A percentile compares a stretch with the other conserved stretches of the same genome.
Conservation (phyloP, 768 basidiomycete genomes). For the Xerocomellus intermedius region DNA sequence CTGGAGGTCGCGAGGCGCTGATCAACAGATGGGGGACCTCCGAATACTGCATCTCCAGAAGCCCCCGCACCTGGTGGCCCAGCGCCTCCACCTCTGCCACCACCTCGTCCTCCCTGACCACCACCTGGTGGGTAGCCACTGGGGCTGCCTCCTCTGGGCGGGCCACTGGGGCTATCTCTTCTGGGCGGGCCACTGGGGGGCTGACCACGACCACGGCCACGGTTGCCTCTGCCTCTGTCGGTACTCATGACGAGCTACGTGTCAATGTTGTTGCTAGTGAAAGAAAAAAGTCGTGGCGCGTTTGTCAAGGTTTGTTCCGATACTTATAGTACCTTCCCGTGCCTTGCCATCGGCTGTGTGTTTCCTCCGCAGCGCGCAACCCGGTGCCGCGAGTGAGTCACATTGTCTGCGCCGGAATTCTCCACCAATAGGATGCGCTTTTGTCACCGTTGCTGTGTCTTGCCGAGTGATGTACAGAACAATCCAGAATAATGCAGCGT, state of each 20-base stretch:
- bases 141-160: background rate
- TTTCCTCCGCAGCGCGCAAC: background rate
- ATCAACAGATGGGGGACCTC: conserved; percentile 32
- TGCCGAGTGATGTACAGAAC: background rate
- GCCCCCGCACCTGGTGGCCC: conserved; percentile 28
- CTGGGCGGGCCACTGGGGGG: conserved; percentile 1
- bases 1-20: conserved; percentile 30
- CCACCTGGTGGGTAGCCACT: conserved; percentile 5
- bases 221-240: conserved; percentile 9
- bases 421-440: background rate
- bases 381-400: background rate
- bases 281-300: background rate
- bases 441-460: background rate
- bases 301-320: background rate
- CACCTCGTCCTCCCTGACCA: conserved; percentile 14
- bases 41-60: conserved; percentile 31
- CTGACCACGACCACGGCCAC: conserved; percentile 23
- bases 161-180: background rate
- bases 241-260: conserved; percentile 11
- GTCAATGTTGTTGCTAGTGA: background rate
- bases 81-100: conserved; percentile 24
- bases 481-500: background rate
- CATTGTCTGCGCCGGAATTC: background rate
- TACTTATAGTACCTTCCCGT: conserved; percentile 4
- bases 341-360: background rate